Conservation (phyloP, 2,329 filamentous ascomycete genomes). For the Periconia digitata region DNA sequence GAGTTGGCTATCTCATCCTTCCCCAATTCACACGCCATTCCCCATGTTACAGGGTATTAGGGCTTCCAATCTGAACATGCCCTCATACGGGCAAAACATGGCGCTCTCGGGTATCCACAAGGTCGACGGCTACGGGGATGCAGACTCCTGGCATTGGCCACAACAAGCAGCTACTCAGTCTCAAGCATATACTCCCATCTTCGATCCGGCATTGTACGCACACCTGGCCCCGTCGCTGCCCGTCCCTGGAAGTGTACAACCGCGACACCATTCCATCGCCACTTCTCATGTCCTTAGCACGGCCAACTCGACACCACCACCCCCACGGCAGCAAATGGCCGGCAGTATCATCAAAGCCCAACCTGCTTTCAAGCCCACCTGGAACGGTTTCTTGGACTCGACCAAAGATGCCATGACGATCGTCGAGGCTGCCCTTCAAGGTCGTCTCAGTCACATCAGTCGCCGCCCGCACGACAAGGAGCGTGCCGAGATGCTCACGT, state of each 20-base stretch:
- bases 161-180: conserved; percentile 28
- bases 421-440: conserved; percentile 76
- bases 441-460: conserved; percentile 72
- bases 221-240: conserved; percentile 26
- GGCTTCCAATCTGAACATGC: conserved; percentile 38
- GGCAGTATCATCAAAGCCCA: conserved; percentile 40
- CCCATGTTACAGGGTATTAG: conserved; percentile 42
- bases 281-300: conserved; percentile 28
- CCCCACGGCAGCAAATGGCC: conserved; percentile 28
- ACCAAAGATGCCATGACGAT: conserved; percentile 77
- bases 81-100: conserved; percentile 38
- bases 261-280: conserved; percentile 35
- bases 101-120: conserved; percentile 35
- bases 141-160: conserved; percentile 36
- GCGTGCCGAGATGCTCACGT: conserved; percentile 73
- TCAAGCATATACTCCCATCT: conserved; percentile 27
- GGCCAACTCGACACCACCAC: conserved; percentile 31
- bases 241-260: conserved; percentile 19
- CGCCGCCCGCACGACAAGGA: conserved; percentile 86
- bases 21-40: conserved; percentile 10
- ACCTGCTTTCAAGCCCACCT: conserved; percentile 61
- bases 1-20: conserved; percentile 4
- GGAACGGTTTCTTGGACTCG: conserved; percentile 65
- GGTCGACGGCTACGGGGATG: conserved; percentile 34
- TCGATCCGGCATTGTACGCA: conserved; percentile 34